Evolutionary conservation across 1,284 basidiomycete species (phyloP).

Genomic region (Phaffia rhodozyma): DNA sequence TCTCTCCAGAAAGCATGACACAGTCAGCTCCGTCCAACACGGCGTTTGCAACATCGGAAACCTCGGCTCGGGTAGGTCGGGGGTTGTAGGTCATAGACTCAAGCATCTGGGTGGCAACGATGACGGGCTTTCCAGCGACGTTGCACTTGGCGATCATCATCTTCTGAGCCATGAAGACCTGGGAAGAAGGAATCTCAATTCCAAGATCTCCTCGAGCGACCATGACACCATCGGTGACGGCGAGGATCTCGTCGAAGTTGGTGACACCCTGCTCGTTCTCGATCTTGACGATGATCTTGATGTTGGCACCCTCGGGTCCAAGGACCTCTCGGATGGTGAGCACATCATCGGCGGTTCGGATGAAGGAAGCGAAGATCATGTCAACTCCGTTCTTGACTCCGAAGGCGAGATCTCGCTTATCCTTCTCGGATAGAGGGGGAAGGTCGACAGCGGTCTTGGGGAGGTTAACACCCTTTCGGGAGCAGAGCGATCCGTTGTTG

Average conservation of each 20-base stretch:
- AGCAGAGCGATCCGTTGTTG: slow-evolving; percentile 88
- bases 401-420: slow-evolving; percentile 87
- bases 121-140: slow-evolving; percentile 90
- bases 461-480: slow-evolving; percentile 98
- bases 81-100: slow-evolving; percentile 69
- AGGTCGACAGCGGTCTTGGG: slow-evolving; percentile 97
- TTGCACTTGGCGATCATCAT: slow-evolving; percentile 99
- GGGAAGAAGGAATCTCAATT: slow-evolving; percentile 94
- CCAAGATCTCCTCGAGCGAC: slow-evolving; percentile 95
- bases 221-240: slow-evolving; percentile 81
- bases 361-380: slow-evolving; percentile 98
- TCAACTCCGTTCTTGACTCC: slow-evolving; percentile 97
- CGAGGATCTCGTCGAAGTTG: slow-evolving; percentile 95
- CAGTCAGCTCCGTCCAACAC: slow-evolving; percentile 95
- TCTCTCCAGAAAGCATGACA: slow-evolving; percentile 97
- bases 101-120: slow-evolving; percentile 99
- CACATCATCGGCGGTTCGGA: slow-evolving; percentile 85
- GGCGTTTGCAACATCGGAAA: slow-evolving; percentile 95
- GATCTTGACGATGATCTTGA: slow-evolving; percentile 98
- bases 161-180: slow-evolving; percentile 96
- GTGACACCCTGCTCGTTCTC: slow-evolving; percentile 95
- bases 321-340: slow-evolving; percentile 79
- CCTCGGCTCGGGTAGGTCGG: slow-evolving; percentile 87
- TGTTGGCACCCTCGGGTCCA: slow-evolving; percentile 77
- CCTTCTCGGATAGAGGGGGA: slow-evolving; percentile 94